Conservation (phyloP, 129 eudicot genomes). For the Helichrysum umbraculigerum region DNA sequence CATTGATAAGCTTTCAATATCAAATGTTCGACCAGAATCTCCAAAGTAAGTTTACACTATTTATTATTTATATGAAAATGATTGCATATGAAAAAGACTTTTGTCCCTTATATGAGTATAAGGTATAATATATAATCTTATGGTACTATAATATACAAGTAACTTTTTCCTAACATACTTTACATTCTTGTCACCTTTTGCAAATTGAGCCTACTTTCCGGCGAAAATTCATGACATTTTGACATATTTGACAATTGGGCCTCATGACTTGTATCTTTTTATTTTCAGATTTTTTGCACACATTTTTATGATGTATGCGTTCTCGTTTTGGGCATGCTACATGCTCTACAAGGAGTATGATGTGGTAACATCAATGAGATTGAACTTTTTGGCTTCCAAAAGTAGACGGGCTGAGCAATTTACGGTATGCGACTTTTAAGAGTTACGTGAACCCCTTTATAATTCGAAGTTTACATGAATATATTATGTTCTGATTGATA, state of each 20-base stretch:
- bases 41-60: constrained; percentile 33
- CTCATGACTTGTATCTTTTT: constrained; percentile 11
- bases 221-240: not conserved
- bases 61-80: constrained; percentile 15
- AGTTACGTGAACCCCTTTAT: not conserved
- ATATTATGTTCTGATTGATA: not conserved
- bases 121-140: not conserved
- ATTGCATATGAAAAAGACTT: constrained; percentile 8
- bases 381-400: constrained; percentile 57
- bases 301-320: constrained; percentile 43
- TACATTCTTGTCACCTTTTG: not conserved
- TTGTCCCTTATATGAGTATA: not conserved
- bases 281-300: constrained; percentile 58
- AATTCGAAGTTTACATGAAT: constrained; percentile 3
- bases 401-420: constrained; percentile 61
- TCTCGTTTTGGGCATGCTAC: constrained; percentile 61
- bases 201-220: not conserved
- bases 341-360: constrained; percentile 52
- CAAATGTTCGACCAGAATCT: constrained; percentile 42
- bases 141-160: not conserved
- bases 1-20: constrained; percentile 52
- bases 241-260: not conserved
- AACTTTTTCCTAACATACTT: not conserved
- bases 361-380: constrained; percentile 48
- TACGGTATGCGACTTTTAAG: constrained; percentile 38